Conservation (phyloP, 306 rosid genomes). For the Trichosanthes cucumerina region DNA sequence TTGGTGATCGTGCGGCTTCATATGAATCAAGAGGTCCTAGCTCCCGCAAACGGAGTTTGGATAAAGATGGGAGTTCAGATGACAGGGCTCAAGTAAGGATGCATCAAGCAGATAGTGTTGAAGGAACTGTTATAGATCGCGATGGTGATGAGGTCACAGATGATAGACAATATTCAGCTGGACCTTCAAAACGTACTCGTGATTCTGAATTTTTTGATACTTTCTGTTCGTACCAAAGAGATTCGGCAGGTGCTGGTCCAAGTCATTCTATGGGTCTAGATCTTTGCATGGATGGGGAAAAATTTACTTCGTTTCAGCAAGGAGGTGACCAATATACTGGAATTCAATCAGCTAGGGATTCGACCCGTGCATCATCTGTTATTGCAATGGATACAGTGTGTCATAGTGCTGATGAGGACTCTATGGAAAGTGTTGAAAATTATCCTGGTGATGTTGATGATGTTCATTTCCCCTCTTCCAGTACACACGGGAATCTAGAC, state of each 20-base stretch:
- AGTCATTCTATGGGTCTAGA: conserved; percentile 86
- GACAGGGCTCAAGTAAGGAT: conserved; percentile 53
- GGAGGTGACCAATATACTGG: conserved; percentile 56
- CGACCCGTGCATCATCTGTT: conserved; percentile 93
- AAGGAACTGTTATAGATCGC: conserved; percentile 96
- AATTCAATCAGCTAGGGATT: conserved; percentile 66
- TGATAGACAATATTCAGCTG: conserved; percentile 75
- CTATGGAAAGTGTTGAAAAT: conserved; percentile 99
- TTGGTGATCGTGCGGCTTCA: conserved; percentile 94
- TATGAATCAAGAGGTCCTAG: conserved; percentile 98
- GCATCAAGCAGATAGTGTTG: conserved; percentile 95
- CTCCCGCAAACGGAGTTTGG: conserved; percentile 82
- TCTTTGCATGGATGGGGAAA: conserved; percentile 46
- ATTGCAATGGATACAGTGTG: conserved; percentile 95
- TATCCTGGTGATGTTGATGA: conserved; percentile 81
- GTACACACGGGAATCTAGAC: conserved; percentile 77
- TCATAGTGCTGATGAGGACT: conserved; percentile 71
- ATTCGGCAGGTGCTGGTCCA: conserved; percentile 85
- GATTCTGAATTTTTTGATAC: conserved; percentile 71
- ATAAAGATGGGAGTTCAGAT: conserved; percentile 85
- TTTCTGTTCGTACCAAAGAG: conserved; percentile 62
- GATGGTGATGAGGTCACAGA: conserved; percentile 96
- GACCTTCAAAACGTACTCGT: conserved; percentile 88
- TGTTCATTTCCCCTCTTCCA: conserved; percentile 86
- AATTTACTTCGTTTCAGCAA: conserved; percentile 52